Evolutionary conservation across 2,329 filamentous ascomycete species (phyloP).

Genomic region (Epichloe scottii): DNA sequence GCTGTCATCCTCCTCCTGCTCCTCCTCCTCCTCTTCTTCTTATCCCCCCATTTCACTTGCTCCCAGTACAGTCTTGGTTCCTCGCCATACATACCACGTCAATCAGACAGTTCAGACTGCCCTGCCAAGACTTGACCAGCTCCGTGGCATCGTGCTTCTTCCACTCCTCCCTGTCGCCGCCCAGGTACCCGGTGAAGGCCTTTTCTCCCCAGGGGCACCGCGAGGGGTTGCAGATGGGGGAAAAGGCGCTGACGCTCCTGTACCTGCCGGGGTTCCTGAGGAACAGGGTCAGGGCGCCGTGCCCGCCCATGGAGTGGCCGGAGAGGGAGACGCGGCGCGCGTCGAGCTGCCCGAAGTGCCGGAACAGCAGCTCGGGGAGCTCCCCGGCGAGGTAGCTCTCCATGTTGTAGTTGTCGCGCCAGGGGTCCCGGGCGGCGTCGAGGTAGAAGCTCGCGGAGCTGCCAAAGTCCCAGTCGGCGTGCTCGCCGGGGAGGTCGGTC

Average conservation of each 20-base stretch:
- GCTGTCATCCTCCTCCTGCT: too few relatives aligned
- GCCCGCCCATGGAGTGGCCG: constrained; percentile 94
- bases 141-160: constrained; percentile 86
- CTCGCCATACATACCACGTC: constrained; percentile 55
- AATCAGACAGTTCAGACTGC: constrained; percentile 63
- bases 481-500: constrained; percentile 67
- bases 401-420: constrained; percentile 75
- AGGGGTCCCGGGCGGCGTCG: constrained; percentile 68
- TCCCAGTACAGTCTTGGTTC: too few relatives aligned
- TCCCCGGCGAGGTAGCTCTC: constrained; percentile 84
- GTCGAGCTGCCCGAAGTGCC: constrained; percentile 60
- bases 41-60: too few relatives aligned
- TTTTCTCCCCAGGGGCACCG: constrained; percentile 91
- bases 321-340: constrained; percentile 62
- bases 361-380: constrained; percentile 67
- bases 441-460: constrained; percentile 90
- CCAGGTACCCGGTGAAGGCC: constrained; percentile 85
- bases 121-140: constrained; percentile 64
- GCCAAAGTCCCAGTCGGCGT: constrained; percentile 86
- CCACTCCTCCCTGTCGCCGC: constrained; percentile 64
- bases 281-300: constrained; percentile 86
- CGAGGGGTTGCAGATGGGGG: constrained; percentile 77
- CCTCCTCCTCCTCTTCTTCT: too few relatives aligned
- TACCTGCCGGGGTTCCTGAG: constrained; percentile 85
- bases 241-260: constrained; percentile 78